These are phyloP conservation scores for Parascedosporium putredinis DNA, from an alignment of 2,329 filamentous ascomycete genomes.

Conservation along the genomic window DNA sequence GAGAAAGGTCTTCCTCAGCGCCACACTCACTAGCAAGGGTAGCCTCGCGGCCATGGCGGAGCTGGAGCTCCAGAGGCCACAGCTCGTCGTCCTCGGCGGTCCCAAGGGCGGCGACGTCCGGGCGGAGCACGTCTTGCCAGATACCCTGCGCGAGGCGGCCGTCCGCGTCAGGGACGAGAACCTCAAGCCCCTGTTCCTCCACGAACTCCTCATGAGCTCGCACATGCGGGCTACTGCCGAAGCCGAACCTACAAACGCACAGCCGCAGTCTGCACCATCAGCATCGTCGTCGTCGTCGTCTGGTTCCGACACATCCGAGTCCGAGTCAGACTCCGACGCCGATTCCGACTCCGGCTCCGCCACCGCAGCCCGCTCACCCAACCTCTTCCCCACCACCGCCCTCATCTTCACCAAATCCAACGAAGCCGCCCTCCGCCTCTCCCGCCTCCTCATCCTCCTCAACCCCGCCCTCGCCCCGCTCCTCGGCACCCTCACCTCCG, in stretches of 20 bases:
- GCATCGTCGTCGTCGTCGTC: constrained; percentile 18
- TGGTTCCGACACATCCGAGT: constrained; percentile 20
- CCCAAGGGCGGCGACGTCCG: constrained; percentile 14
- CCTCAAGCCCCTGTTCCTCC: constrained; percentile 74
- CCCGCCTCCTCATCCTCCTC: constrained; percentile 63
- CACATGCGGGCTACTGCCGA: constrained; percentile 26
- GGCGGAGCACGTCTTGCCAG: constrained; percentile 46
- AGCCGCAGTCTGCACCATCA: neutral
- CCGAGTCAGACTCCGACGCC: constrained; percentile 14
- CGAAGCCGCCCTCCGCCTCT: constrained; percentile 77
- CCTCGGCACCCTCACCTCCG: constrained; percentile 66
- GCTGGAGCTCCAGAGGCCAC: constrained; percentile 62
- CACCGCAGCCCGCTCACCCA: constrained; percentile 12
- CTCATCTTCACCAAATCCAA: constrained; percentile 89
- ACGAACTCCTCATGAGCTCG: constrained; percentile 58
- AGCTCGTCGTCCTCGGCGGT: constrained; percentile 64
- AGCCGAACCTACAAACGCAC: constrained; percentile 13
- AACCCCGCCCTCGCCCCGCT: constrained; percentile 44
- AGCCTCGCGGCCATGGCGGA: constrained; percentile 57
- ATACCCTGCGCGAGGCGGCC: constrained; percentile 52
- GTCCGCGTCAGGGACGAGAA: constrained; percentile 58
- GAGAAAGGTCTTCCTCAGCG: constrained; percentile 78
- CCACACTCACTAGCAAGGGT: constrained; percentile 82
- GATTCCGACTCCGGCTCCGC: constrained; percentile 22
- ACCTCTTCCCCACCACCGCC: constrained; percentile 32